Base-by-base conservation (phyloP, 768 basidiomycete genomes). In the Auriscalpium orientale region DNA sequence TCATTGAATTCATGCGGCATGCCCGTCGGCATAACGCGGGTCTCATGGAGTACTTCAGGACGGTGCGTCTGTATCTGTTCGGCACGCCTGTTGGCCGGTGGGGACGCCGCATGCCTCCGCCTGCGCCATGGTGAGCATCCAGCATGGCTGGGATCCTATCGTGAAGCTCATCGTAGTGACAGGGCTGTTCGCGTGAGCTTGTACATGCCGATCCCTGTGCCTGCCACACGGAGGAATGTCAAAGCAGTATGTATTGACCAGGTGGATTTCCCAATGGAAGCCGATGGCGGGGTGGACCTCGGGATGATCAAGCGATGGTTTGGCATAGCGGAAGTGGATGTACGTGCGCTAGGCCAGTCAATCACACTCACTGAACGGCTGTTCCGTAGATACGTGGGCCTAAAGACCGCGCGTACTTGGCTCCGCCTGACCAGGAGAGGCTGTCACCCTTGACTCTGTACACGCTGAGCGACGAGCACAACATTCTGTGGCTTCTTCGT, bases 151-250 rank as follows among this genome's bases (percentile, higher is more conserved):
- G n/a, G 18, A 34, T 15, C 15, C 11, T 22, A 28, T 28, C 5
- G 22, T 28, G 22, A 28, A 2, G 28, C 28, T 28, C 7, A 2
- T 28, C 4, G 7, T 28, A 4, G 1, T 28, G 37, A 18, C 46
- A 62, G 61, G 15, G 60, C 55, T 38, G 53, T 62, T 28, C 58
- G 59, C 4, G 45, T 62, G 36, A 55, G 47, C 36, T 18, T 62
- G 8, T 28, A 28, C 28, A 28, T 28, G 28, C 28, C 28, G 28
- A 28, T 28, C 28, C 28, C 28, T 28, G 28, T 7, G 28, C 28
- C 28, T 28, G 28, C 7, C 4, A 28, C 28, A 7, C 28, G 28
- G 28, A 28, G 7, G 28, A 28, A 28, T 28, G 28, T 28, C 4
- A 7, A 7, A 5, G 4, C 28, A 4, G 28, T 28, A 7, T 5